phyloP scores from a whole-genome alignment of 208 protist genomes.

The Tetramitus jugosus region DNA sequence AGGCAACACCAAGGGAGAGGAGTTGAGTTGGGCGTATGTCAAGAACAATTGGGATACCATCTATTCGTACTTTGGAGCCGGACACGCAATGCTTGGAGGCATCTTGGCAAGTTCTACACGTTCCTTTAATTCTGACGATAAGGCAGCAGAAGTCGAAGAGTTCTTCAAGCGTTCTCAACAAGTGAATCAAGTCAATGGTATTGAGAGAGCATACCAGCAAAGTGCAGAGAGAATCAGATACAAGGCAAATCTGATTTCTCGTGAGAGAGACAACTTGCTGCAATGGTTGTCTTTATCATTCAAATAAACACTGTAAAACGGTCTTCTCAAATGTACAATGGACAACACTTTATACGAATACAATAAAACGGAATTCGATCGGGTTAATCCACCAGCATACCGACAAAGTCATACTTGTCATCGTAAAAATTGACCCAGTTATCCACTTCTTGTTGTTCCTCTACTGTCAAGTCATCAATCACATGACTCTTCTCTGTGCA shows the following conservation, averaged over 20 bases:
- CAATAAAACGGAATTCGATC: too few species aligned
- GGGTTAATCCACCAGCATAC: too few species aligned
- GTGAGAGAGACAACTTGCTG: not conserved
- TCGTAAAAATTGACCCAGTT: not conserved
- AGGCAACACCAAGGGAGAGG: not conserved
- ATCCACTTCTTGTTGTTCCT: not conserved
- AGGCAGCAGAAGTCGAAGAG: too few species aligned
- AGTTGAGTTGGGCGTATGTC: not conserved
- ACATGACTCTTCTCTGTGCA: not conserved
- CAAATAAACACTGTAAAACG: too few species aligned
- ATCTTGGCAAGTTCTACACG: too few species aligned
- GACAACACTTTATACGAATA: too few species aligned
- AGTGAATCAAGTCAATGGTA: not conserved
- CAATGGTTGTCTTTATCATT: not conserved
- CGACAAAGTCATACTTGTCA: too few species aligned
- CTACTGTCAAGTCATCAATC: not conserved
- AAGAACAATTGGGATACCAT: not conserved
- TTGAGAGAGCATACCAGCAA: not conserved
- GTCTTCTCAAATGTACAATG: too few species aligned
- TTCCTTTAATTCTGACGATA: too few species aligned
- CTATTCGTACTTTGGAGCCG: not conserved
- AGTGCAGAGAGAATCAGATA: not conserved
- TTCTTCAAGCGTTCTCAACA: too few species aligned
- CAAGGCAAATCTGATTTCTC: not conserved
- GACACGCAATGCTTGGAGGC: too few species aligned